Percentiles rank a stretch among this genome's conserved stretches.
phyloP scores from a whole-genome alignment of 805 yeast species.

The Hermanozyma aechmeae region DNA sequence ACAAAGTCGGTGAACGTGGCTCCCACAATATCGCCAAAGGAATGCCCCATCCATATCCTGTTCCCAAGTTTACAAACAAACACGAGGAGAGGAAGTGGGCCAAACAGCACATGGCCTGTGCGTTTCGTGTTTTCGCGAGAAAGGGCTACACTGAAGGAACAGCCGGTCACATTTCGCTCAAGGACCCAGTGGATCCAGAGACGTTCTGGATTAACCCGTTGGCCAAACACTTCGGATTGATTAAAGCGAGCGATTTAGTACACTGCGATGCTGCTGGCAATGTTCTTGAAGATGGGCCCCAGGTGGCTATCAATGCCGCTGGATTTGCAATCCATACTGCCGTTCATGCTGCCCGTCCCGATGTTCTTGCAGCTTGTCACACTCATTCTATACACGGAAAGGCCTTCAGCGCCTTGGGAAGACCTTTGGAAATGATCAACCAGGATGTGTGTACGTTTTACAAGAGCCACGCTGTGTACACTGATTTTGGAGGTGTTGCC shows the following conservation, averaged over 20 bases:
- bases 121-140: constrained; percentile 76
- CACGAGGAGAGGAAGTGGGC: constrained; percentile 44
- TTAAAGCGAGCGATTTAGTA: constrained; percentile 30
- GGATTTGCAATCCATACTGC: constrained; percentile 67
- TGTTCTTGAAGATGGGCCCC: constrained; percentile 49
- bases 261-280: constrained; percentile 53
- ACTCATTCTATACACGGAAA: constrained; percentile 59
- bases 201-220: constrained; percentile 89
- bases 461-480: constrained; percentile 56
- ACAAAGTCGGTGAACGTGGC: constrained; percentile 37
- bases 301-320: constrained; percentile 51
- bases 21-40: constrained; percentile 55
- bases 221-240: constrained; percentile 57
- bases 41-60: constrained; percentile 37
- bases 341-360: constrained; percentile 59
- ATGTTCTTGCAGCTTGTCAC: constrained; percentile 65
- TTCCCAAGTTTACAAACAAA: constrained; percentile 44
- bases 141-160: constrained; percentile 67
- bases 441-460: constrained; percentile 48
- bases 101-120: constrained; percentile 73
- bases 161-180: constrained; percentile 79
- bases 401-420: constrained; percentile 57
- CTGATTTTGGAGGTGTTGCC: constrained; percentile 73
- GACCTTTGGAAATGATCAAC: constrained; percentile 22
- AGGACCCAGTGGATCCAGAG: constrained; percentile 73